Evolutionary conservation across 1,284 basidiomycete species (phyloP).

Genomic region (Naganishia albida): DNA sequence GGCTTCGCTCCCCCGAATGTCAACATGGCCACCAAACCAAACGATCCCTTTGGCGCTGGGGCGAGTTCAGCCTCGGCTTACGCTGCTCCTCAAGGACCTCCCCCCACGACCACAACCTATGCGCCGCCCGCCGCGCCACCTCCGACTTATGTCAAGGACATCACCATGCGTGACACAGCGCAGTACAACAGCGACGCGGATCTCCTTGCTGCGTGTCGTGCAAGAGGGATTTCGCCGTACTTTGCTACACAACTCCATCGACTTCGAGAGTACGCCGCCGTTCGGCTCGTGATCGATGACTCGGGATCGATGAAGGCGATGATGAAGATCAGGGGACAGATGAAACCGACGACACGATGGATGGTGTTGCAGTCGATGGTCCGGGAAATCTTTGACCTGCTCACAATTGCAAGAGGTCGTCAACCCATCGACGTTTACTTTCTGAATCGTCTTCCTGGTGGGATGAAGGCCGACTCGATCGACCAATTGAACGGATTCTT

Average conservation of each 20-base stretch:
- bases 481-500: conserved; percentile 32
- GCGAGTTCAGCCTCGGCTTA: neutral
- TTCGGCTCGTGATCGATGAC: conserved; percentile 37
- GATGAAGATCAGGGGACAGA: conserved; percentile 34
- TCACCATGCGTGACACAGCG: conserved; percentile 35
- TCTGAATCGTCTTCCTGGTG: conserved; percentile 35
- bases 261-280: conserved; percentile 35
- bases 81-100: conserved; percentile 3
- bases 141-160: conserved; percentile 36
- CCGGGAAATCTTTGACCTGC: conserved; percentile 36
- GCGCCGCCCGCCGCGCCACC: conserved; percentile 27
- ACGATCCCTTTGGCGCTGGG: neutral
- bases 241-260: conserved; percentile 37
- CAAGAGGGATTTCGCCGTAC: conserved; percentile 36
- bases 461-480: conserved; percentile 36
- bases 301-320: conserved; percentile 38
- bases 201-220: conserved; percentile 34
- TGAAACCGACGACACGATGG: conserved; percentile 33
- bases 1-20: neutral
- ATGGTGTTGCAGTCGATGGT: conserved; percentile 36
- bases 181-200: conserved; percentile 35
- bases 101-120: neutral
- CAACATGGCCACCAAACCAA: conserved; percentile 17
- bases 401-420: conserved; percentile 34
- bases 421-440: conserved; percentile 36